phyloP scores from a whole-genome alignment of 176 grass and related monocot genomes.

The Oryza rufipogon region DNA sequence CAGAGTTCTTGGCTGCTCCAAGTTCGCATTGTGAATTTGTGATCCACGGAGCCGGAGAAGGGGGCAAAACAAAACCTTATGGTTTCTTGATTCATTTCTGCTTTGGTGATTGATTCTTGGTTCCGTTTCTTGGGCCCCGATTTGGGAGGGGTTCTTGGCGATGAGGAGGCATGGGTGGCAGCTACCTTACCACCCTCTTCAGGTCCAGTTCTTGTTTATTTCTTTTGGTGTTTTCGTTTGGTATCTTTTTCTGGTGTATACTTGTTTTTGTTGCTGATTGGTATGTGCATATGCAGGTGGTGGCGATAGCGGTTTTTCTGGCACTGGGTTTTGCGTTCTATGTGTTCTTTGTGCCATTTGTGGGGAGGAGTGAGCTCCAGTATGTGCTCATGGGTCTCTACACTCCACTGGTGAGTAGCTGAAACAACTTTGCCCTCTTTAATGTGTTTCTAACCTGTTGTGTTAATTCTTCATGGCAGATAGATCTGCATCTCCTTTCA shows the following conservation, averaged over 20 bases:
- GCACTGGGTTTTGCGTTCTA: constrained; percentile 82
- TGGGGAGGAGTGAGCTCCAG: constrained; percentile 56
- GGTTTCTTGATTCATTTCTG: background rate
- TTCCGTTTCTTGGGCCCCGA: background rate
- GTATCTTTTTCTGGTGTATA: background rate
- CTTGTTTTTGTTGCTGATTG: constrained; percentile 31
- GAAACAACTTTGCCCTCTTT: background rate
- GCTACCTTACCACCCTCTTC: constrained; percentile 85
- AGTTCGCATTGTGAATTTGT: background rate
- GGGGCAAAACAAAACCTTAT: background rate
- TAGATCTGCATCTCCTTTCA: constrained; percentile 12
- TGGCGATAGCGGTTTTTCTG: constrained; percentile 79
- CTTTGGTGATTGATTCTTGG: constrained; percentile 16
- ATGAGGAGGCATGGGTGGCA: constrained; percentile 94
- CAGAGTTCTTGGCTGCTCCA: background rate
- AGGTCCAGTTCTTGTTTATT: constrained; percentile 40
- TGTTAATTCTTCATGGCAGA: background rate
- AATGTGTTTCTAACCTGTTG: background rate
- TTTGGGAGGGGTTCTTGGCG: background rate
- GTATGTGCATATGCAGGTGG: constrained; percentile 56
- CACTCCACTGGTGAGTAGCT: constrained; percentile 68
- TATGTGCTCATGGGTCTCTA: constrained; percentile 71
- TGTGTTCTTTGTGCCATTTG: constrained; percentile 81
- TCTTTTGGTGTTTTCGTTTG: too few relatives aligned
- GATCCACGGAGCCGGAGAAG: background rate